Evolutionary conservation across 2,329 filamentous ascomycete genomes (phyloP), one percentile per base, ranked within the genome.

Genomic region (Aspergillus sp.): DNA sequence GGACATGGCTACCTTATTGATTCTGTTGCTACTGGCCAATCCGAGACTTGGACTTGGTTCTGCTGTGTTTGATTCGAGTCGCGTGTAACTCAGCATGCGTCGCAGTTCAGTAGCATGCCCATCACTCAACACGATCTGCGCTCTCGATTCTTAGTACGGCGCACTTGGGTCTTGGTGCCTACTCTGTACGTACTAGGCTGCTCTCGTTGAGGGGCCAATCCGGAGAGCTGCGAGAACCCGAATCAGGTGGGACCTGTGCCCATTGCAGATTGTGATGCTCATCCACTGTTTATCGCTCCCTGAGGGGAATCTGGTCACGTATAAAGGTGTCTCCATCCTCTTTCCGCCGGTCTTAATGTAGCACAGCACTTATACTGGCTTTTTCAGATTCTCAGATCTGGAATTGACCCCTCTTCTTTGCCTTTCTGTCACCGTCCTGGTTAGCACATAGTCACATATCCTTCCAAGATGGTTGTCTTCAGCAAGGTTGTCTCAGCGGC

Each of bases 381-480:
- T 62, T 56, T 56, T 59, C 35, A n/a, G 11, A 6, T 48, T n/a
- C 46, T 21, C 23, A 52, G n/a, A 27, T 21, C 35, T 46, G 41
- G 19, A 31, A 37, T 46, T 31, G 19, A 25, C 12, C 19, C n/a
- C 4, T 48, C 11, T 19, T 39, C 50, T 48, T 35, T 53, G 49
- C 52, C 61, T 61, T 43, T 37, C 57, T 61, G 46, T 52, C 55
- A 50, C 17, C 37, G 5, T 43, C 52, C 19, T 52, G 17, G 27
- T 11, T 27, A 35, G 43, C 31, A 39, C 41, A 46, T 49, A 15
- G 17, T 40, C 33, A 37, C n/a, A 57, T 31, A 31, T 31, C 27
- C 27, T 31, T 31, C 27, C 64, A 70, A 19, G 23, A 74, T 74
- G 71, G 71, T 74, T 59, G 66, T 71, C 65, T 66, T 73, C 64